Evolutionary conservation across 2,329 filamentous ascomycete genomes (phyloP), one percentile per base, ranked within the genome.

Genomic region (Cadophora sp.): DNA sequence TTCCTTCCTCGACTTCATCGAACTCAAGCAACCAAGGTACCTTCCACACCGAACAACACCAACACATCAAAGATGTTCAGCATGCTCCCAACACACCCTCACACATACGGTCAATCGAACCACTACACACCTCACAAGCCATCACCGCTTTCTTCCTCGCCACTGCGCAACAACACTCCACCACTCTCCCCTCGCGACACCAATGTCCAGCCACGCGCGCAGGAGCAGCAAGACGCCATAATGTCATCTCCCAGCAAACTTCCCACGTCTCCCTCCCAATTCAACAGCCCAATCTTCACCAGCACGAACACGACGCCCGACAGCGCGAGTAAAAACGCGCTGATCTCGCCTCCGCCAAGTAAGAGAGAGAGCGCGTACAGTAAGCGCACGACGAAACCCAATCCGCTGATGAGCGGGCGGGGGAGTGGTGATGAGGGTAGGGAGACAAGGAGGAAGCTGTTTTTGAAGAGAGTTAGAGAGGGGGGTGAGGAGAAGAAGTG

Each of bases 381-480:
- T 24, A 74, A 85, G 68, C 83, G 87, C 18, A 81, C 82, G 16
- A 79, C 83, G 63, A 90, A 90, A 68, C 82, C 84, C 43, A 92
- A 91, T 68, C 91, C 89, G 0, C 73, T 91, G 7, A 79, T 89
- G 20, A 84, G 85, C 70, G 85, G 80, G 68, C 83, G 87, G 60
- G 80, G 59, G 11, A 68, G 70, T 16, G 55, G 59, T 4, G 67
- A 66, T 61, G 86, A 93, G 75, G 82, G 83, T 0, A 86, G 88
- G 64, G 89, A 92, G 75, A 82, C 85, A 63, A 81, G 92, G 66
- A 82, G 91, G 56, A 85, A 86, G 39, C 81, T 91, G 65, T 95
- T 95, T 73, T 80, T 95, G 67, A 87, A 88, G 75, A 91, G 84
- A 61, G 88, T 91, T 20, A 82, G 87, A 66, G 84, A 87, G 73